Conservation (phyloP, 1,139 yeast species). For the Suhomyces taliae region DNA sequence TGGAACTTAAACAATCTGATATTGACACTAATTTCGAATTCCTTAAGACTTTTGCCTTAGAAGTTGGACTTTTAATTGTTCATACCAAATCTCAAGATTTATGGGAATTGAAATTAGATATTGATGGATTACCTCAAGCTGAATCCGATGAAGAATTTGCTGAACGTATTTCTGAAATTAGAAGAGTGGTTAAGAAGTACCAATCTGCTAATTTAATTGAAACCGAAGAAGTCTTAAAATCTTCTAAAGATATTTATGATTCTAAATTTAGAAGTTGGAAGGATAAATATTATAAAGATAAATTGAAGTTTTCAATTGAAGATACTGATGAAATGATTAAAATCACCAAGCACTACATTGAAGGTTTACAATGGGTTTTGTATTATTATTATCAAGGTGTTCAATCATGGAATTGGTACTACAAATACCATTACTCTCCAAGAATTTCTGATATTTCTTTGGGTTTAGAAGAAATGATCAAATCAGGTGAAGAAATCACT, state of each 20-base stretch:
- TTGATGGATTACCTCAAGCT: slow-evolving; percentile 68
- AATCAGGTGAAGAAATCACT: slow-evolving; percentile 41
- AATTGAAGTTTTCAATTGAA: slow-evolving; percentile 64
- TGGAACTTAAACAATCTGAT: slow-evolving; percentile 50
- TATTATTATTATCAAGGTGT: slow-evolving; percentile 87
- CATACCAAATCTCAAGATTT: slow-evolving; percentile 58
- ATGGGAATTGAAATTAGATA: slow-evolving; percentile 61
- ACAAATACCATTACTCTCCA: slow-evolving; percentile 86
- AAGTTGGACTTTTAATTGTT: slow-evolving; percentile 62
- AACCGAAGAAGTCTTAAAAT: slow-evolving; percentile 61
- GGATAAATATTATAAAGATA: slow-evolving; percentile 73
- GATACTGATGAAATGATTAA: slow-evolving; percentile 58
- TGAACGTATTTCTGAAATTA: slow-evolving; percentile 45
- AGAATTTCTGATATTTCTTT: slow-evolving; percentile 79
- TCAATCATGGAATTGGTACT: slow-evolving; percentile 96
- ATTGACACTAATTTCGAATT: slow-evolving; percentile 55
- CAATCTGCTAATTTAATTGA: slow-evolving; percentile 70
- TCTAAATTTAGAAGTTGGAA: slow-evolving; percentile 81
- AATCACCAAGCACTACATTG: slow-evolving; percentile 80
- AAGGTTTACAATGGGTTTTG: slow-evolving; percentile 95
- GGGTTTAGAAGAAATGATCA: slow-evolving; percentile 59
- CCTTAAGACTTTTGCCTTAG: slow-evolving; percentile 60
- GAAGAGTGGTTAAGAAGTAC: slow-evolving; percentile 58
- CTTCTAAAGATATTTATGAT: slow-evolving; percentile 64
- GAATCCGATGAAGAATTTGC: slow-evolving; percentile 65